phyloP scores from a whole-genome alignment of 1,284 basidiomycete genomes.

The Naganishia albida region DNA sequence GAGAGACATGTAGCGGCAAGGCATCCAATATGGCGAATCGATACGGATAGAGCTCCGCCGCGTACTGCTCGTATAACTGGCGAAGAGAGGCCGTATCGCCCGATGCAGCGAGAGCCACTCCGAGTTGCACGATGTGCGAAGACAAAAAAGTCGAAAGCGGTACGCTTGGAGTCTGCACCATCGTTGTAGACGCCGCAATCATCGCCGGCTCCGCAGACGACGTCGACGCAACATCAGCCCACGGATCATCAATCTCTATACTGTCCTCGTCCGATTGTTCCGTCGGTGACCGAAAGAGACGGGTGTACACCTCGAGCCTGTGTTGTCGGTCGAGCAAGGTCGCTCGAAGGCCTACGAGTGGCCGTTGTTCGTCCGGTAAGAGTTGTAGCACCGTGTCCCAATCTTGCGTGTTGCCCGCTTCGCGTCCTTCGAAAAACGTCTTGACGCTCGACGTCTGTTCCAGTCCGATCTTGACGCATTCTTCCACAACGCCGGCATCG shows the following conservation, averaged over 20 bases:
- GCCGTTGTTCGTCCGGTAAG: constrained; percentile 15
- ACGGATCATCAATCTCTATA: constrained; percentile 68
- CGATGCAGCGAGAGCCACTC: constrained; percentile 66
- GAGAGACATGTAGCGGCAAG: constrained; percentile 71
- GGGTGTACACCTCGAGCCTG: constrained; percentile 35
- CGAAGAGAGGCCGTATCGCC: constrained; percentile 63
- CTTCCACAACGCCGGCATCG: constrained; percentile 38
- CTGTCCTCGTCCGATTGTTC: constrained; percentile 9
- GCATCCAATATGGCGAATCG: constrained; percentile 69
- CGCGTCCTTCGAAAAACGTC: constrained; percentile 33
- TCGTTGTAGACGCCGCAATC: too few relatives aligned
- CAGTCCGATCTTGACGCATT: constrained; percentile 42
- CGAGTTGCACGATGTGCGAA: constrained; percentile 62
- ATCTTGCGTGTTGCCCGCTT: constrained; percentile 18
- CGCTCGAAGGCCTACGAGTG: constrained; percentile 27
- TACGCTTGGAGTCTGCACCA: constrained; percentile 49
- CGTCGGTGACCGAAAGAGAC: constrained; percentile 14
- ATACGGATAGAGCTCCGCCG: constrained; percentile 63
- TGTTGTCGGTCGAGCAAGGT: constrained; percentile 32
- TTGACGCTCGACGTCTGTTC: constrained; percentile 32
- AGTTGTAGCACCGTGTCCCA: not conserved
- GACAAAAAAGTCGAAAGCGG: constrained; percentile 67
- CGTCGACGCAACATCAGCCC: constrained; percentile 65
- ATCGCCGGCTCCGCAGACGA: constrained; percentile 39
- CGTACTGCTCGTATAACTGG: constrained; percentile 64